Conservation (phyloP, 202 grass and related monocot species). For the Carex arenaria region DNA sequence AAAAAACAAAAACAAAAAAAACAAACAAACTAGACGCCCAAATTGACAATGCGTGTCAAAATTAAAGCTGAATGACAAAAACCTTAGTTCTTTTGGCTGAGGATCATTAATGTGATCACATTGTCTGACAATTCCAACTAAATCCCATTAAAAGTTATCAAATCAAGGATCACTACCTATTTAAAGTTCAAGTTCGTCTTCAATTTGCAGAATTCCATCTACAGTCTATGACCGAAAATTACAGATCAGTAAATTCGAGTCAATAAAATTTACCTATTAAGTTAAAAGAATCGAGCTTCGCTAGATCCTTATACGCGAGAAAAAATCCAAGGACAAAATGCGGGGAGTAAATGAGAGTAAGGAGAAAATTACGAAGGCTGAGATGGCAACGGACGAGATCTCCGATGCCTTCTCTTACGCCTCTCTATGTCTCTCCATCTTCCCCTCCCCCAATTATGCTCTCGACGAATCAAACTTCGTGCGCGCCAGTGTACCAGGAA, state of each 20-base stretch:
- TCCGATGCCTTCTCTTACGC: constrained; percentile 20
- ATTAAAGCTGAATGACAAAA: neutral
- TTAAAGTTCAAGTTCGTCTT: neutral
- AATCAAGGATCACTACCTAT: neutral
- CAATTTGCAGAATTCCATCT: neutral
- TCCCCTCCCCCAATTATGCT: neutral
- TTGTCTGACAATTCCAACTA: constrained; percentile 2
- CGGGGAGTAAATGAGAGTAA: neutral
- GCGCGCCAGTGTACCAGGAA: constrained; percentile 22
- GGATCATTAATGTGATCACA: neutral
- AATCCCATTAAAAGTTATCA: neutral
- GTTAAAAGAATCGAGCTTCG: neutral
- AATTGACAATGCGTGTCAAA: constrained; percentile 1
- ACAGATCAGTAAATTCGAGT: constrained; percentile 6
- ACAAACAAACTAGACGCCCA: neutral
- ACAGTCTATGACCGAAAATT: neutral
- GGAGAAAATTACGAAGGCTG: neutral
- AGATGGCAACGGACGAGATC: constrained; percentile 16
- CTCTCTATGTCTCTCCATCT: neutral
- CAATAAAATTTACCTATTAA: neutral
- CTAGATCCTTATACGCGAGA: neutral
- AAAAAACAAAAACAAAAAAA: neutral
- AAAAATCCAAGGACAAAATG: neutral
- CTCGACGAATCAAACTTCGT: constrained; percentile 19
- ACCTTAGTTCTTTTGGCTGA: neutral